A percentile compares a stretch with the other conserved stretches of the same genome.
These are phyloP conservation scores for Hymenotorrendiella dingleyae DNA, from an alignment of 2,329 filamentous ascomycete genomes.

Conservation along the genomic window DNA sequence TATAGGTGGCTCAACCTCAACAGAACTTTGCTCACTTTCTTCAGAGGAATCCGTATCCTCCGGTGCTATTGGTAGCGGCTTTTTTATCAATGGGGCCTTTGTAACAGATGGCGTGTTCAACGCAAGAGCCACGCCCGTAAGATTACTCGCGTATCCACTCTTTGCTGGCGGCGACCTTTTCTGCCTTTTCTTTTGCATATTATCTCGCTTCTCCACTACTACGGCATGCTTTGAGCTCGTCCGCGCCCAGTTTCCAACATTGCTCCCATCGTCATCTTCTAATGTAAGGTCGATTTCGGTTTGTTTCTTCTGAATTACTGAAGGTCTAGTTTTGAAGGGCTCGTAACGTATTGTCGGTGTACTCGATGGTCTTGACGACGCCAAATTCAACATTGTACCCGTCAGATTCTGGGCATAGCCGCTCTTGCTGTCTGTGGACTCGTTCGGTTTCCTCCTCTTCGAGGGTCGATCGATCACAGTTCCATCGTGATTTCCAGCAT, in stretches of 20 bases:
- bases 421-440: constrained; percentile 37
- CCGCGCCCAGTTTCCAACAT: not conserved
- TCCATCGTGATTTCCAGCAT: constrained; percentile 7
- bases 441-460: constrained; percentile 38
- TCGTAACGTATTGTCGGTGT: constrained; percentile 24
- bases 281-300: constrained; percentile 23
- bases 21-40: too few species aligned
- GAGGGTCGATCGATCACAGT: constrained; percentile 29
- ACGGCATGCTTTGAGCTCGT: not conserved
- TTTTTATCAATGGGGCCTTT: too few species aligned
- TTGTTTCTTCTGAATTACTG: constrained; percentile 3
- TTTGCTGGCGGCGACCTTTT: constrained; percentile 15
- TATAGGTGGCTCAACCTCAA: too few species aligned
- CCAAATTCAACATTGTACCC: constrained; percentile 39
- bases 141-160: constrained; percentile 25
- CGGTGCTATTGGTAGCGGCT: too few species aligned
- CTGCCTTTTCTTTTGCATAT: constrained; percentile 7
- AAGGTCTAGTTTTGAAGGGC: constrained; percentile 13
- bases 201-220: constrained; percentile 1
- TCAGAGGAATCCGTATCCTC: too few species aligned
- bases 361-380: constrained; percentile 29
- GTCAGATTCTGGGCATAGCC: constrained; percentile 48
- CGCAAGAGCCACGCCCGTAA: constrained; percentile 23
- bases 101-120: constrained; percentile 12
- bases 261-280: constrained; percentile 15